Evolutionary conservation across 2,329 filamentous ascomycete genomes (phyloP).

Genomic region (Diaporthe citrichinensis): DNA sequence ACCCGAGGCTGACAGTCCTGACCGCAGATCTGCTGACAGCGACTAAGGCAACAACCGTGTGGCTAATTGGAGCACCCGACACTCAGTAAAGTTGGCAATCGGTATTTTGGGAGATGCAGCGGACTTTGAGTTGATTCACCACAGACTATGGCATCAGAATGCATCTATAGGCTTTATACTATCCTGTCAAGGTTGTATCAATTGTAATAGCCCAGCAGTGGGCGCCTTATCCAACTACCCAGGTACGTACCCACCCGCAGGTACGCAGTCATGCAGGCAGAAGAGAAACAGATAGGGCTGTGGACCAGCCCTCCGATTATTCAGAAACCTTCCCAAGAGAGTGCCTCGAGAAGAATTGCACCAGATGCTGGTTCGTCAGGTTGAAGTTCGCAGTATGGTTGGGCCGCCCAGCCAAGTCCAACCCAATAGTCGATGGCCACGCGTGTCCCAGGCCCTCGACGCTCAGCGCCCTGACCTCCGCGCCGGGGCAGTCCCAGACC

Average conservation of each 20-base stretch:
- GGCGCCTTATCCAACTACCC: background rate
- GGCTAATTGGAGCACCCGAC: background rate
- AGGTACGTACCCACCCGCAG: background rate
- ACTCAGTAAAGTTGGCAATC: background rate
- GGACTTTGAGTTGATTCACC: background rate
- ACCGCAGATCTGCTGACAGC: background rate
- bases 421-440: constrained; percentile 43
- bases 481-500: constrained; percentile 42
- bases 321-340: constrained; percentile 25
- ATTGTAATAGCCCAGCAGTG: background rate
- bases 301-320: background rate
- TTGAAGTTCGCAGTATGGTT: constrained; percentile 44
- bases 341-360: constrained; percentile 45
- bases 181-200: too few relatives aligned
- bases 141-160: background rate
- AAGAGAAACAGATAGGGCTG: too few relatives aligned
- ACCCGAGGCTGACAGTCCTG: background rate
- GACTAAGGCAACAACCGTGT: too few relatives aligned
- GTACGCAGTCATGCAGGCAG: too few relatives aligned
- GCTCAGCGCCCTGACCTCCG: constrained; percentile 43
- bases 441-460: constrained; percentile 43
- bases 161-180: background rate
- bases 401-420: constrained; percentile 41
- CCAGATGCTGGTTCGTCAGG: constrained; percentile 43
- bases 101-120: background rate